phyloP scores from a whole-genome alignment of 495 filamentous ascomycete genomes.

The Durotheca rogersii region DNA sequence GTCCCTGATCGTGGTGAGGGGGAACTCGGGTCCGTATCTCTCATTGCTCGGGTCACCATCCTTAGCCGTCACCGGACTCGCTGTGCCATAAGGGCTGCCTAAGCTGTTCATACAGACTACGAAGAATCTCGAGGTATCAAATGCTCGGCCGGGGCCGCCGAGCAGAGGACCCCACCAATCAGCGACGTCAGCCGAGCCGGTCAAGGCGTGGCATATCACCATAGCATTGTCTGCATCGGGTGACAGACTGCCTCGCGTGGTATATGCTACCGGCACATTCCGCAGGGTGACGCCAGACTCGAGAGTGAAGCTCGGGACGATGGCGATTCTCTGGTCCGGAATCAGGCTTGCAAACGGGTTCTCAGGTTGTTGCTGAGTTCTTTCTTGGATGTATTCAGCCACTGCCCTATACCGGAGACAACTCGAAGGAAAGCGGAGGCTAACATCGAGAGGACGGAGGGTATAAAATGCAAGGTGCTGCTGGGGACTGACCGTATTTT shows the following conservation, averaged over 20 bases:
- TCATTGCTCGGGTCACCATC: slow-evolving; percentile 73
- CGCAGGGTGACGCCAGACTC: slow-evolving; percentile 85
- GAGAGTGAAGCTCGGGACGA: slow-evolving; percentile 87
- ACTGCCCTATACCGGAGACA: slow-evolving; percentile 32
- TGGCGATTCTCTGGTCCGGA: slow-evolving; percentile 77
- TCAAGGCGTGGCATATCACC: slow-evolving; percentile 96
- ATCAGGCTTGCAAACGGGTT: slow-evolving; percentile 90
- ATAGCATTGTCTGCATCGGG: slow-evolving; percentile 81
- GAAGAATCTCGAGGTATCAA: slow-evolving; percentile 91
- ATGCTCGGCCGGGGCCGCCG: slow-evolving; percentile 83
- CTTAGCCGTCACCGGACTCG: slow-evolving; percentile 87
- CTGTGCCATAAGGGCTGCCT: slow-evolving; percentile 94
- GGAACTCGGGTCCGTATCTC: slow-evolving; percentile 93
- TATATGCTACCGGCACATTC: slow-evolving; percentile 94
- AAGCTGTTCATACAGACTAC: slow-evolving; percentile 94
- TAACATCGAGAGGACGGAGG: not conserved
- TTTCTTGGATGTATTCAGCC: slow-evolving; percentile 62
- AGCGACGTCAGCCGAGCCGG: slow-evolving; percentile 90
- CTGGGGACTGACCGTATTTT: slow-evolving; percentile 44
- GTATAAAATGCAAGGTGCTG: not conserved
- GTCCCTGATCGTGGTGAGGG: slow-evolving; percentile 89
- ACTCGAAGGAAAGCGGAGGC: not conserved
- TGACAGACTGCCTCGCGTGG: slow-evolving; percentile 74
- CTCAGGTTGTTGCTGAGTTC: slow-evolving; percentile 69
- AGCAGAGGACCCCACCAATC: slow-evolving; percentile 99